Evolutionary conservation across 495 filamentous ascomycete genomes (phyloP).

Genomic region (Tuber indicum): DNA sequence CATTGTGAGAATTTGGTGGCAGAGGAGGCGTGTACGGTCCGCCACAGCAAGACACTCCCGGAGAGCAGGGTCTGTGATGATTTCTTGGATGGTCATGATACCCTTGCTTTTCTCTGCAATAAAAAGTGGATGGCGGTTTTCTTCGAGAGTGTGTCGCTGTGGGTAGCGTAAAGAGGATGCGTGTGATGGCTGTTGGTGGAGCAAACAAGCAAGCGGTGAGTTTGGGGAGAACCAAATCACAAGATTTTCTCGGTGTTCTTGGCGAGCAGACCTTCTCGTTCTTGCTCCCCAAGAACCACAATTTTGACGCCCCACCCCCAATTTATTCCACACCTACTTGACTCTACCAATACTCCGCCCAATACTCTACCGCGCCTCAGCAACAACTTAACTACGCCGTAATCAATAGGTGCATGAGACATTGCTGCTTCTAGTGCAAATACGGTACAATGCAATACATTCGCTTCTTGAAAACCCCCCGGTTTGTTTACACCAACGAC

Average conservation of each 20-base stretch:
- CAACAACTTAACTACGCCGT: background rate
- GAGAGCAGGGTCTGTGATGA: conserved; percentile 65
- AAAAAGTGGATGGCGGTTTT: background rate
- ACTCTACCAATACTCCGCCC: background rate
- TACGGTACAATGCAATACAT: conserved; percentile 60
- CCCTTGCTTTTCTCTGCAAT: background rate
- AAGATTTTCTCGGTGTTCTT: background rate
- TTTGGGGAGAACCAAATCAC: background rate
- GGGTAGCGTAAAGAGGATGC: background rate
- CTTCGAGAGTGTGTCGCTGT: conserved; percentile 3
- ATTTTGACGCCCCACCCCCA: background rate
- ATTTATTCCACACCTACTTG: background rate
- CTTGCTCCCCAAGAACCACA: background rate
- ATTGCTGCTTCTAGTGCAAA: background rate
- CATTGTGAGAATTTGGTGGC: conserved; percentile 61
- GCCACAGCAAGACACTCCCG: conserved; percentile 64
- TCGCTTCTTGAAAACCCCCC: conserved; percentile 63
- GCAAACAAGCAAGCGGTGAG: conserved; percentile 6
- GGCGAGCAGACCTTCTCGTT: background rate
- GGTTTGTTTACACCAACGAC: conserved; percentile 43
- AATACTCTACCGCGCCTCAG: background rate
- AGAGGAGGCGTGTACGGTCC: conserved; percentile 63
- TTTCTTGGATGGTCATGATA: conserved; percentile 50
- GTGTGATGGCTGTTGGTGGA: conserved; percentile 5
- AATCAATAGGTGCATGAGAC: background rate